These are phyloP conservation scores for Geranium rotundifolium DNA, from an alignment of 345 rosid genomes.

Conservation along the genomic window DNA sequence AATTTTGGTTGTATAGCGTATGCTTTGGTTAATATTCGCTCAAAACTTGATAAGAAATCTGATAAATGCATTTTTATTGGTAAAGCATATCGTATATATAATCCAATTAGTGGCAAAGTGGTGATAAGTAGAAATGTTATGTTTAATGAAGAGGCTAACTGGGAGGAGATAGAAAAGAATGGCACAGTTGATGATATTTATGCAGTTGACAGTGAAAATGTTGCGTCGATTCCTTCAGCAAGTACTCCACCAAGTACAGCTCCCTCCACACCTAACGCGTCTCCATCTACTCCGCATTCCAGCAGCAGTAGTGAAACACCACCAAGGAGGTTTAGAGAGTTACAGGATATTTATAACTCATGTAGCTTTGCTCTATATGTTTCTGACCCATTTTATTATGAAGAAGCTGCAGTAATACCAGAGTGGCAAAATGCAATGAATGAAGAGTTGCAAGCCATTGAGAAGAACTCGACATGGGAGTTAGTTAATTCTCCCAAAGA, in stretches of 20 bases:
- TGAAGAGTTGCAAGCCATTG: not conserved
- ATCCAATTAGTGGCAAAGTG: slow-evolving; percentile 2
- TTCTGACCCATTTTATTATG: not conserved
- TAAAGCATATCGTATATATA: slow-evolving; percentile 10
- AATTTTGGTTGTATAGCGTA: too few relatives aligned
- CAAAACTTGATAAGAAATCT: slow-evolving; percentile 9
- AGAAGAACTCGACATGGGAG: not conserved
- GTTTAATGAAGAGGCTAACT: slow-evolving; percentile 5
- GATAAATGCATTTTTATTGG: slow-evolving; percentile 10
- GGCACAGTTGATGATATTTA: too few relatives aligned
- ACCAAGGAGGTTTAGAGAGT: too few relatives aligned
- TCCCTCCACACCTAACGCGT: too few relatives aligned
- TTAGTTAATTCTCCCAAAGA: not conserved
- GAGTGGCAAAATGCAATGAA: not conserved
- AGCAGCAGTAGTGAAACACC: too few relatives aligned
- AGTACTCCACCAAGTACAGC: too few relatives aligned
- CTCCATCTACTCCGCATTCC: too few relatives aligned
- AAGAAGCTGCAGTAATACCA: not conserved
- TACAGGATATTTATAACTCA: too few relatives aligned
- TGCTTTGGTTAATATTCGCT: too few relatives aligned
- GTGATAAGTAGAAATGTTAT: slow-evolving; percentile 2
- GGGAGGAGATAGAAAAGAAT: not conserved
- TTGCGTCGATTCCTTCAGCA: too few relatives aligned
- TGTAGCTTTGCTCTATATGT: too few relatives aligned
- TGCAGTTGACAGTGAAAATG: too few relatives aligned